Evolutionary conservation across 257 asterid genomes (phyloP).

Genomic region (Handroanthus guayacan): DNA sequence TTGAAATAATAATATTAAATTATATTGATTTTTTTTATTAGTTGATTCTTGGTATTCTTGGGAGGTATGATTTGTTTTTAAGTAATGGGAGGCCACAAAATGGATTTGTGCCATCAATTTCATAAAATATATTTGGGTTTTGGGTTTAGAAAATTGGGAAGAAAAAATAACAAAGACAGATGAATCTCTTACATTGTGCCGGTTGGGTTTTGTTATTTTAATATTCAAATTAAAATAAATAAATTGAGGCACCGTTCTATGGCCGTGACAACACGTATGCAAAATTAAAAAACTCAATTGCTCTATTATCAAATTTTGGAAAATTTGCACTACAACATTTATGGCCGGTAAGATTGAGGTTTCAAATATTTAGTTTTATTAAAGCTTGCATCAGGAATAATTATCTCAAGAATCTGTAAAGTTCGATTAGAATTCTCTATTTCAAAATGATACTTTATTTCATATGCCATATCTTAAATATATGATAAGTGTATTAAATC

Average conservation of each 20-base stretch:
- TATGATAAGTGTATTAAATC: no score
- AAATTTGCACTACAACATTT: not conserved
- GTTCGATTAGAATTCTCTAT: no score
- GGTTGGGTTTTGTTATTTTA: not conserved
- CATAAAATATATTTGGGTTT: not conserved
- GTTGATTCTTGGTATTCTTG: not conserved
- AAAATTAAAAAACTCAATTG: not conserved
- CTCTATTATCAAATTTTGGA: not conserved
- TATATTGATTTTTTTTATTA: not conserved
- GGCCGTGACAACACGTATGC: slow-evolving; percentile 1
- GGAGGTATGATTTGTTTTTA: not conserved
- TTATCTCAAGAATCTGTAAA: no score
- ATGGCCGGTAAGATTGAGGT: no score
- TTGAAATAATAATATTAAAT: not conserved
- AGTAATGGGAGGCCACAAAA: slow-evolving; percentile 29
- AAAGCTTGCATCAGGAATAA: no score
- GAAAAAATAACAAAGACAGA: no score
- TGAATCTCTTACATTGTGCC: slow-evolving; percentile 16
- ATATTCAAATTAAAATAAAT: not conserved
- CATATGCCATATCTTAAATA: no score
- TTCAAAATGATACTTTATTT: no score
- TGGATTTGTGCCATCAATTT: slow-evolving; percentile 18
- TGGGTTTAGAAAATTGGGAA: not conserved
- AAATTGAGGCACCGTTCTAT: not conserved
- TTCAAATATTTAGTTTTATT: no score